Evolutionary conservation across 163 green algal genomes (phyloP), one percentile per base, ranked within the genome.

Genomic region (Chlorella variabilis): DNA sequence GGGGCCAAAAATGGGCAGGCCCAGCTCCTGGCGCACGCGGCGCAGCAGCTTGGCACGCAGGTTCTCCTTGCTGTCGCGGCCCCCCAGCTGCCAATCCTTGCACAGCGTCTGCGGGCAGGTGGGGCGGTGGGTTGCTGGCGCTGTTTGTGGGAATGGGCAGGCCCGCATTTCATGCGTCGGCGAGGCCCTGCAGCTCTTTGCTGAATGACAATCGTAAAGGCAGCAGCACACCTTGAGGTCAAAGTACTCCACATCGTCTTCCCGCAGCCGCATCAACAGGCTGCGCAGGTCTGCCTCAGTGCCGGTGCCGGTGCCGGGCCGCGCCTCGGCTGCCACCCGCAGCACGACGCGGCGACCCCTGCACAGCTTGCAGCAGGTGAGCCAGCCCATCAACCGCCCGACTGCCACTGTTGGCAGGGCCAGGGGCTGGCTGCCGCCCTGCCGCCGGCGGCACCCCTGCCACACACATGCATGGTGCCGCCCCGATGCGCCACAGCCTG

Each of bases 241-340:
- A 59, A 80, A 78, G 49, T 87, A 87, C 20, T 87, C 83, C 29
- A 87, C 83, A 68, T 87, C 83, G 48, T 87, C 80, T 29, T 83
- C 83, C 41, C 42, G 54, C 31, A 87, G 75, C 6, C 77, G 58
- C 31, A 61, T 70, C 42, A 80, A 17, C 45, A 87, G 69, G 25
- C 56, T 73, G 34, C 71, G 41, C 42, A 87, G 58, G n/a, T 80
- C 65, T 8, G 63, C 63, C 56, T 79, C 56, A 18, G 70, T 34
- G 49, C 36, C 54, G 2, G 25, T n/a, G 5, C 42, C 68, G 15
- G 54, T 29, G 68, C 41, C n/a, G 5, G 21, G 41, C 42, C 48
- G 42, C 23, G 70, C 48, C 23, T 58, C 45, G 4, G 42, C 42
- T n/a, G 45, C 68, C 0, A 34, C 17, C 18, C 68, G 68, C 68